Percentiles rank a stretch among this genome's conserved stretches.
Conservation (phyloP, 1,139 yeast genomes). For the Magnusiomyces clavatus region DNA sequence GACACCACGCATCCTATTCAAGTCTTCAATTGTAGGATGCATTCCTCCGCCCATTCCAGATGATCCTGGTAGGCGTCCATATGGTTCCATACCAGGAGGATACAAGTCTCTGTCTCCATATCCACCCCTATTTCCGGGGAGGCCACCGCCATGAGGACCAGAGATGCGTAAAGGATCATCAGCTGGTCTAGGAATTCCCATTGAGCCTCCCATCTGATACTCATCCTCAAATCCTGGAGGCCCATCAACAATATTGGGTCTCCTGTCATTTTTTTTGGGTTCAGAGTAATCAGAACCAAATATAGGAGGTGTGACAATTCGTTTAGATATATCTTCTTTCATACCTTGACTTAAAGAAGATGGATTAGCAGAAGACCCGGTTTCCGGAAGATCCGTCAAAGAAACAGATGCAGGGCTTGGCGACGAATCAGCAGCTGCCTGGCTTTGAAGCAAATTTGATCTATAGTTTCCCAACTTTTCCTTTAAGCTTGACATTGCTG, state of each 20-base stretch:
- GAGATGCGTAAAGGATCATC: too few relatives aligned
- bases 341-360: neutral
- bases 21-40: constrained; percentile 3
- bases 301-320: too few relatives aligned
- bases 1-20: neutral
- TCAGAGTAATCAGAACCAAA: too few relatives aligned
- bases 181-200: neutral
- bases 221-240: constrained; percentile 7
- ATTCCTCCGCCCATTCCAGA: neutral
- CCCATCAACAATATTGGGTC: neutral
- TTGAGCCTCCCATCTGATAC: constrained; percentile 1
- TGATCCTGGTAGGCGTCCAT: neutral
- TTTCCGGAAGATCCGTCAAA: neutral
- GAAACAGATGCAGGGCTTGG: constrained; percentile 3
- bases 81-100: constrained; percentile 1
- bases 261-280: too few relatives aligned
- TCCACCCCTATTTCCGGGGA: neutral
- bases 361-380: constrained; percentile 3
- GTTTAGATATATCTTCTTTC: too few relatives aligned
- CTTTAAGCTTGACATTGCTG: neutral
- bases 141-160: neutral
- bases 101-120: constrained; percentile 3
- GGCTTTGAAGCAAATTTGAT: neutral
- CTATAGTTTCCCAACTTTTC: neutral
- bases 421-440: constrained; percentile 6